A percentile compares a stretch with the other conserved stretches of the same genome.
These are phyloP conservation scores for Dichotomocladium elegans DNA, from an alignment of 371 early-diverging fungal species.

Conservation along the genomic window DNA sequence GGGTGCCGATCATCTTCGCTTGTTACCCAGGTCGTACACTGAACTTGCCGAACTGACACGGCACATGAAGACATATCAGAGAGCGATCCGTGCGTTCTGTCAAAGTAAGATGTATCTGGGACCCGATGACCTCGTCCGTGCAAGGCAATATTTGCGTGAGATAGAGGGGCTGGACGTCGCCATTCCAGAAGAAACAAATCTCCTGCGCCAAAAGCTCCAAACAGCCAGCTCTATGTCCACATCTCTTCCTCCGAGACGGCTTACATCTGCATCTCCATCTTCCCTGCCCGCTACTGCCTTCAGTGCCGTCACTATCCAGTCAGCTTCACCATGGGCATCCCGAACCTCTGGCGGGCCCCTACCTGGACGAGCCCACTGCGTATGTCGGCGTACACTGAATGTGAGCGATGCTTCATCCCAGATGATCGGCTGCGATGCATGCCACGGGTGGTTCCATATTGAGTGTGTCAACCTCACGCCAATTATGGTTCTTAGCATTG, in stretches of 20 bases:
- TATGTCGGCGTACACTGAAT: slow-evolving; percentile 23
- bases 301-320: too few relatives aligned
- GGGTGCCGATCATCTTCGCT: slow-evolving; percentile 40
- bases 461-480: slow-evolving; percentile 39
- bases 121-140: too few relatives aligned
- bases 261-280: too few relatives aligned
- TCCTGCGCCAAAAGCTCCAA: too few relatives aligned
- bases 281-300: too few relatives aligned
- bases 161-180: too few relatives aligned
- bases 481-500: slow-evolving; percentile 16
- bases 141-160: too few relatives aligned
- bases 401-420: slow-evolving; percentile 18
- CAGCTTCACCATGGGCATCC: too few relatives aligned
- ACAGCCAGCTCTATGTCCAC: too few relatives aligned
- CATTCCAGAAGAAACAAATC: too few relatives aligned
- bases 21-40: slow-evolving; percentile 55
- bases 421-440: slow-evolving; percentile 59
- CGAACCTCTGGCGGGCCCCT: too few relatives aligned
- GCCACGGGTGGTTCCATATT: slow-evolving; percentile 58
- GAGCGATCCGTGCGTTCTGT: slow-evolving; percentile 37
- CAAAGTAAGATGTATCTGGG: slow-evolving; percentile 27
- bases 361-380: slow-evolving; percentile 30
- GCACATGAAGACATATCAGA: slow-evolving; percentile 24
- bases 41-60: slow-evolving; percentile 48
- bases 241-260: too few relatives aligned